A percentile compares a stretch with the other conserved stretches of the same genome.
Evolutionary conservation across 2,329 filamentous ascomycete species (phyloP).

Genomic region (Xylaria multiplex): DNA sequence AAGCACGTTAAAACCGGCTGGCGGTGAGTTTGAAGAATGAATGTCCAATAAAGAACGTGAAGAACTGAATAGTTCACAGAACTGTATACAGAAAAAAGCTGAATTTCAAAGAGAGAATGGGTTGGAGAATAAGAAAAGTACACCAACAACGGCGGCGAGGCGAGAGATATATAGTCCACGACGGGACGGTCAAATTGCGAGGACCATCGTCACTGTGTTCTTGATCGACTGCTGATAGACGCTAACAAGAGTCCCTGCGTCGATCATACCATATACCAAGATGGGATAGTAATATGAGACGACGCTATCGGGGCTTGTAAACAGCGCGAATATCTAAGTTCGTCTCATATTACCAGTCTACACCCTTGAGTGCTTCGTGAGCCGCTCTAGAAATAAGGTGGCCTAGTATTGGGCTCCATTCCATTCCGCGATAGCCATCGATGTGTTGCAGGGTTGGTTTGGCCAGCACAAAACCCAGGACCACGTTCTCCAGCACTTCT

Average conservation of each 20-base stretch:
- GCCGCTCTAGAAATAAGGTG: slow-evolving; percentile 15
- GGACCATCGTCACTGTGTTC: slow-evolving; percentile 20
- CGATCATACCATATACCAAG: slow-evolving; percentile 41
- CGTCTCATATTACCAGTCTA: slow-evolving; percentile 34
- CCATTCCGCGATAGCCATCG: slow-evolving; percentile 30
- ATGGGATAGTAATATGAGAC: slow-evolving; percentile 25
- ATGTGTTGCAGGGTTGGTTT: slow-evolving; percentile 31
- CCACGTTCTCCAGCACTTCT: slow-evolving; percentile 7
- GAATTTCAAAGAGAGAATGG: slow-evolving; percentile 46
- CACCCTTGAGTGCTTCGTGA: slow-evolving; percentile 3
- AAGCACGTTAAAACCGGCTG: slow-evolving; percentile 44
- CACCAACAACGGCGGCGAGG: slow-evolving; percentile 30
- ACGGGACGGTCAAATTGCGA: slow-evolving; percentile 24
- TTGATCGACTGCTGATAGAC: slow-evolving; percentile 30
- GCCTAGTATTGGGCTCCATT: slow-evolving; percentile 12
- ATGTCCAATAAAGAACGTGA: slow-evolving; percentile 47
- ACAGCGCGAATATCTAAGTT: slow-evolving; percentile 30
- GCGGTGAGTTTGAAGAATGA: slow-evolving; percentile 46
- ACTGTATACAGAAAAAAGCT: slow-evolving; percentile 45
- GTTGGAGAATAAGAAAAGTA: slow-evolving; percentile 36
- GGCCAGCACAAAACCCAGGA: slow-evolving; percentile 14
- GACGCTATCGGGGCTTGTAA: slow-evolving; percentile 16
- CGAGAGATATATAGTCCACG: slow-evolving; percentile 39
- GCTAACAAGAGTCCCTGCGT: slow-evolving; percentile 41
- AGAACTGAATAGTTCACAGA: slow-evolving; percentile 53